Conservation (phyloP, 108 stramenopile genomes). For the Nannochloropsis salina region DNA sequence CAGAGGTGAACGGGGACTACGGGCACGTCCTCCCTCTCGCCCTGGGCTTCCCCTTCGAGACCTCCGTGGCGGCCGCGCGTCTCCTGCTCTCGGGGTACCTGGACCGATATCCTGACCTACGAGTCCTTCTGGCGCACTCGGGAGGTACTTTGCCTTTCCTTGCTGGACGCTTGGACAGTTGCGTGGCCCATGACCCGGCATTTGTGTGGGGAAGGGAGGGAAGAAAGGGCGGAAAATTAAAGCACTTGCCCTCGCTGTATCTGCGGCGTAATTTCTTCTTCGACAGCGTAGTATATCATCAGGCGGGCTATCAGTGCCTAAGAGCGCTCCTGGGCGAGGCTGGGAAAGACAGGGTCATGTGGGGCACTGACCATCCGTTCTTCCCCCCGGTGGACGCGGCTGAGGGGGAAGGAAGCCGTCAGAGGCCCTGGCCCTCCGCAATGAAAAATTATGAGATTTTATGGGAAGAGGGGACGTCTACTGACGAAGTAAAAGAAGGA, state of each 20-base stretch:
- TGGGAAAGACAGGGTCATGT: constrained; percentile 34
- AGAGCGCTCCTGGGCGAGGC: constrained; percentile 19
- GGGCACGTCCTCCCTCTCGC: constrained; percentile 46
- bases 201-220: neutral
- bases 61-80: constrained; percentile 37
- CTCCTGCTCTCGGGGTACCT: constrained; percentile 37
- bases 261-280: constrained; percentile 28
- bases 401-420: neutral
- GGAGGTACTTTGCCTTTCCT: constrained; percentile 47
- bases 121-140: constrained; percentile 44
- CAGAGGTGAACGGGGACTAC: constrained; percentile 23
- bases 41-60: constrained; percentile 52
- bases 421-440: neutral
- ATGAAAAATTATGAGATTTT: neutral
- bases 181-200: constrained; percentile 37
- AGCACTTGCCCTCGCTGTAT: constrained; percentile 32
- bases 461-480: neutral
- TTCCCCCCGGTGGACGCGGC: constrained; percentile 33
- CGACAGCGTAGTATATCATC: constrained; percentile 29
- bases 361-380: constrained; percentile 47
- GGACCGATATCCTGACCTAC: constrained; percentile 31
- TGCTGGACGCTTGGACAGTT: constrained; percentile 43
- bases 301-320: neutral
- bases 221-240: neutral
- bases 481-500: neutral